Percentiles rank a stretch among this genome's conserved stretches.
phyloP scores from a whole-genome alignment of 352 stramenopile genomes.

The Phytophthora chlamydospora region DNA sequence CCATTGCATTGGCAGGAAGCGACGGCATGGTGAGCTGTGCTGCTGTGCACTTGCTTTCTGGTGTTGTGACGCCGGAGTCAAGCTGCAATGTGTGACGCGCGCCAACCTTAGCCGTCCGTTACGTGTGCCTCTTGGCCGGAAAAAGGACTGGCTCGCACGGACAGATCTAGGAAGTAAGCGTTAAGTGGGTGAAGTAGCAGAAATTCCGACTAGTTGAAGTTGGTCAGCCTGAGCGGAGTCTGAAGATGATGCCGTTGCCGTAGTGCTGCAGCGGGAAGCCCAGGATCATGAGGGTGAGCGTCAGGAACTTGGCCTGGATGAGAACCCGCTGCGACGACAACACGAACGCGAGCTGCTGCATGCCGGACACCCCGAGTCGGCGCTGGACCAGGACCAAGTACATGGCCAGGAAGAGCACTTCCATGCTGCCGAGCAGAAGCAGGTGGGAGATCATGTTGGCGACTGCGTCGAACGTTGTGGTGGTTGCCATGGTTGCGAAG shows the following conservation, averaged over 20 bases:
- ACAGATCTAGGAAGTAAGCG: conserved; percentile 13
- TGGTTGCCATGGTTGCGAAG: conserved; percentile 19
- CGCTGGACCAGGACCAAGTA: conserved; percentile 1
- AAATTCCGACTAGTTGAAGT: conserved; percentile 10
- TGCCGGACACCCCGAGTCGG: not conserved
- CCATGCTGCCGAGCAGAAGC: conserved; percentile 9
- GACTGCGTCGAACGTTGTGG: conserved; percentile 14
- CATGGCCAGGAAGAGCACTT: not conserved
- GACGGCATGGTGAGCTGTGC: conserved; percentile 12
- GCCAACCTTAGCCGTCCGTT: conserved; percentile 18
- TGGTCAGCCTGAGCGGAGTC: not conserved
- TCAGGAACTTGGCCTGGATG: conserved; percentile 18
- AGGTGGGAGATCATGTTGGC: conserved; percentile 4
- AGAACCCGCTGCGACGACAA: conserved; percentile 4
- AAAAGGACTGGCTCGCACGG: conserved; percentile 23
- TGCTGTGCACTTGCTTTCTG: not conserved
- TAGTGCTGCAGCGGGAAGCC: conserved; percentile 14
- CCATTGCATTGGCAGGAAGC: conserved; percentile 9
- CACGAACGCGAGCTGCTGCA: conserved; percentile 11
- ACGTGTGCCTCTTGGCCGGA: conserved; percentile 22
- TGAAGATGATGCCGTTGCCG: conserved; percentile 11
- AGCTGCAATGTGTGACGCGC: conserved; percentile 12
- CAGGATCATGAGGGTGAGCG: conserved; percentile 9
- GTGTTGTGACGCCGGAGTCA: conserved; percentile 1
- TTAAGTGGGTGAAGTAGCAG: not conserved